Evolutionary conservation across 2,329 filamentous ascomycete genomes (phyloP), one percentile per base, ranked within the genome.

Genomic region (Cryphonectria radicalis): DNA sequence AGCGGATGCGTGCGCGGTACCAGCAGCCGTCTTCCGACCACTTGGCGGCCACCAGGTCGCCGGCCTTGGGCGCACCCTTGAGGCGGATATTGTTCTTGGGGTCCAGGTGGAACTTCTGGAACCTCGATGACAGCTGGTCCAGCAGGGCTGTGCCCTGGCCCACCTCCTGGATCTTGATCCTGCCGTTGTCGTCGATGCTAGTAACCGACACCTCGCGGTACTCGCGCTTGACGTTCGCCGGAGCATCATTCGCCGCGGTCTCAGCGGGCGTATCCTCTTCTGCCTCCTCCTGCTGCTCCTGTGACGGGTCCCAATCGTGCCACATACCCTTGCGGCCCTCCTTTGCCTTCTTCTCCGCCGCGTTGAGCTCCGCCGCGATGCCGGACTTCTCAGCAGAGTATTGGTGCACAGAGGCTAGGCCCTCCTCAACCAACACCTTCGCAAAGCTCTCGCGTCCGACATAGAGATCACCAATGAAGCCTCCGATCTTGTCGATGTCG

Each of bases 371-470:
- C 53, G 88, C 89, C 17, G 92, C 91, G 78, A 98, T 96, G 74
- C 95, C 95, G 22, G 93, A 92, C 85, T 97, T 97, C 84, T 99
- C 95, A 0, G 96, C 96, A 35, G 95, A 98, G 84, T 97, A 98
- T 70, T 92, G 90, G 80, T 98, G 95, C 22, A 99, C 95, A 28
- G 92, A 92, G 22, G 96, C 95, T 42, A 98, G 87, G 73, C 96
- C 96, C 82, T 99, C 96, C 81, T 98, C 96, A 1, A 99, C 90
- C 1, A 99, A 88, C 2, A 93, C 82, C 85, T 97, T 98, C 77
- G 95, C 93, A 79, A 99, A 97, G 84, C 93, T 98, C 83, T 98
- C 95, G 68, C 95, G 93, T 85, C 94, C 95, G 80, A 99, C 89
- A 81, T 94, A 98, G 35, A 99, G 87, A 19, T 94, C 93, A 69